Evolutionary conservation across 2,329 filamentous ascomycete species (phyloP).

Genomic region (Hyphodiscus sp.): DNA sequence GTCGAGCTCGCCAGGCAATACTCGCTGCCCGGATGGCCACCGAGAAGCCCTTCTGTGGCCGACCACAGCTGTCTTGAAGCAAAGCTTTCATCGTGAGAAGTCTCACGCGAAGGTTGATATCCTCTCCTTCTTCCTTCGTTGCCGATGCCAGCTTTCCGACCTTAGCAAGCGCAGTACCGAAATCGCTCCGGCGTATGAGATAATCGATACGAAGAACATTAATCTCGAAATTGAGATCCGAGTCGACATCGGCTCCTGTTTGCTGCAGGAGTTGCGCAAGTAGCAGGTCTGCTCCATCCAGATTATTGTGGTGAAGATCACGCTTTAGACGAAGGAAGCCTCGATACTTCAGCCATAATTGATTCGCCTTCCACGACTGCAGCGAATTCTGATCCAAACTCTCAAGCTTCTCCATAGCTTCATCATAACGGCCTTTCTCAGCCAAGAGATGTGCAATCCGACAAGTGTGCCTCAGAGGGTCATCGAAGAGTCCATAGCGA

Average conservation of each 20-base stretch:
- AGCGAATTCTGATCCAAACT: constrained; percentile 54
- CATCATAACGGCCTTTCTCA: constrained; percentile 62
- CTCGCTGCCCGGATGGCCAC: constrained; percentile 58
- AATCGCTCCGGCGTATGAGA: constrained; percentile 46
- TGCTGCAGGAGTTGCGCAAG: constrained; percentile 46
- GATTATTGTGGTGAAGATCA: constrained; percentile 53
- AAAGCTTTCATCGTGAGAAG: constrained; percentile 56
- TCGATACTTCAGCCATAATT: constrained; percentile 63
- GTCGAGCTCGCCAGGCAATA: constrained; percentile 51
- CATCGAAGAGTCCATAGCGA: constrained; percentile 61
- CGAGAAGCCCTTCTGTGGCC: constrained; percentile 59
- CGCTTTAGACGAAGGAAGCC: constrained; percentile 59
- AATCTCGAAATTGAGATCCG: constrained; percentile 53
- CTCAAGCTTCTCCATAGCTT: constrained; percentile 56
- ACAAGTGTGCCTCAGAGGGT: constrained; percentile 69
- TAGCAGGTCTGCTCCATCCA: constrained; percentile 48
- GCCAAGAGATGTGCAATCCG: constrained; percentile 61
- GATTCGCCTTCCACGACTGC: constrained; percentile 69
- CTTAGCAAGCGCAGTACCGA: constrained; percentile 44
- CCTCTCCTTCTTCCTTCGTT: constrained; percentile 48
- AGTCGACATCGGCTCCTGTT: constrained; percentile 39
- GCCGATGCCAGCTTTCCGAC: constrained; percentile 45
- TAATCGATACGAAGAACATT: constrained; percentile 54
- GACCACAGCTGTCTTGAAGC: constrained; percentile 52
- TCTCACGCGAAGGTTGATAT: constrained; percentile 54